A percentile compares a stretch with the other conserved stretches of the same genome.
phyloP scores from a whole-genome alignment of 2,329 filamentous ascomycete species.

The Mycosphaerelloides madeirae region DNA sequence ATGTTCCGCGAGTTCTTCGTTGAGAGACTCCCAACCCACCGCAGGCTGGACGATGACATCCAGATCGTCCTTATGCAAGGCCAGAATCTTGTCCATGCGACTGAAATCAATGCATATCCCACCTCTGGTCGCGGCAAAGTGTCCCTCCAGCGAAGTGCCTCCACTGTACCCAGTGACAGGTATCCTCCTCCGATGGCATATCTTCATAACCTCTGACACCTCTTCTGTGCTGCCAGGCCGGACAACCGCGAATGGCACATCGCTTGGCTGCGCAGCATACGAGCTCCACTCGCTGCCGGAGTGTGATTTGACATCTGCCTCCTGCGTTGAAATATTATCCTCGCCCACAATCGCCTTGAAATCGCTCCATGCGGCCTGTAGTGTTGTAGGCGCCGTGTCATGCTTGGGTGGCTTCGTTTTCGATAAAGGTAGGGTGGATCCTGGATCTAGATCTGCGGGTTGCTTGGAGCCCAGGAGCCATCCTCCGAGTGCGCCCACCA shows the following conservation, averaged over 20 bases:
- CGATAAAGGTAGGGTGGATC: slow-evolving; percentile 54
- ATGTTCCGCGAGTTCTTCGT: slow-evolving; percentile 66
- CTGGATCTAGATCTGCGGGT: slow-evolving; percentile 41
- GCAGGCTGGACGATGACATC: slow-evolving; percentile 59
- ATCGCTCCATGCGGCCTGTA: slow-evolving; percentile 62
- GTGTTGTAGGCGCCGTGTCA: slow-evolving; percentile 52
- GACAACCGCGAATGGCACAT: slow-evolving; percentile 59
- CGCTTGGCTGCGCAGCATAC: slow-evolving; percentile 38
- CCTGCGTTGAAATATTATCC: slow-evolving; percentile 58
- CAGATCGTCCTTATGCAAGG: slow-evolving; percentile 65
- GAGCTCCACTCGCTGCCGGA: slow-evolving; percentile 62
- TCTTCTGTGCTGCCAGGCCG: slow-evolving; percentile 75
- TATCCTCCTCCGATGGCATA: slow-evolving; percentile 75
- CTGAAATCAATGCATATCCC: slow-evolving; percentile 83
- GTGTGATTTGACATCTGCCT: slow-evolving; percentile 52
- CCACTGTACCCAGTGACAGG: slow-evolving; percentile 85
- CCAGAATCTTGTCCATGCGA: slow-evolving; percentile 76
- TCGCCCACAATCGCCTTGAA: slow-evolving; percentile 58
- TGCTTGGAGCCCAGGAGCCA: slow-evolving; percentile 53
- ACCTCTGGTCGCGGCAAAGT: slow-evolving; percentile 76
- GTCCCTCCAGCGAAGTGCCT: slow-evolving; percentile 83
- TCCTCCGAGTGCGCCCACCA: slow-evolving; percentile 48
- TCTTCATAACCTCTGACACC: slow-evolving; percentile 80
- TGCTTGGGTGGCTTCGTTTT: slow-evolving; percentile 48
- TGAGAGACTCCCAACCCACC: slow-evolving; percentile 80